These are phyloP conservation scores for Aristolochia californica DNA, from an alignment of 164 flowering plant genomes.

Conservation along the genomic window DNA sequence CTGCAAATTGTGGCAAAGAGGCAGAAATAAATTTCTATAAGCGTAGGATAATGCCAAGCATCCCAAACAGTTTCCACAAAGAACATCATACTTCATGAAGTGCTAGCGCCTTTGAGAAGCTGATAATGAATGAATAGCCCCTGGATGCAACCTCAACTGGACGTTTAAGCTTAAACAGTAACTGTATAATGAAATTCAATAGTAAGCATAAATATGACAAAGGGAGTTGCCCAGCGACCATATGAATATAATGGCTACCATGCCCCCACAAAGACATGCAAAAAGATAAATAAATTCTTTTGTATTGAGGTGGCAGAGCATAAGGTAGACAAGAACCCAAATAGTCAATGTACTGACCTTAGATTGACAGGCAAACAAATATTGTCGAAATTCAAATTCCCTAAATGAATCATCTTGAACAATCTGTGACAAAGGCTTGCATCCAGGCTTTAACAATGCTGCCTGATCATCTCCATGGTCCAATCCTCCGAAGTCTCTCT, in stretches of 20 bases:
- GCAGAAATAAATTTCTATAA: neutral
- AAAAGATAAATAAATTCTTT: neutral
- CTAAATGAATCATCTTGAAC: conserved; percentile 94
- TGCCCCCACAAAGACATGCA: neutral
- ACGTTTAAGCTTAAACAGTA: conserved; percentile 76
- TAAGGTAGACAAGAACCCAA: neutral
- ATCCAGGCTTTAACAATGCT: conserved; percentile 62
- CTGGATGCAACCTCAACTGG: conserved; percentile 91
- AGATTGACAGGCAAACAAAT: conserved; percentile 90
- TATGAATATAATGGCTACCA: neutral
- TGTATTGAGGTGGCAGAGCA: neutral
- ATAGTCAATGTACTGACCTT: conserved; percentile 41
- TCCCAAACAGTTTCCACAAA: neutral
- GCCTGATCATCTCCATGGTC: conserved; percentile 89
- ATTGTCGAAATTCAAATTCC: conserved; percentile 96
- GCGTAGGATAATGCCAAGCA: neutral
- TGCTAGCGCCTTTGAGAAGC: conserved; percentile 79
- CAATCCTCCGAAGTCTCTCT: conserved; percentile 77
- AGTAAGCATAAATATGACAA: neutral
- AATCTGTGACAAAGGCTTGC: conserved; percentile 64
- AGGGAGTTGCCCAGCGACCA: neutral
- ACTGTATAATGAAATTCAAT: conserved; percentile 33
- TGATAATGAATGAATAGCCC: conserved; percentile 78
- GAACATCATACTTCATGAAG: conserved; percentile 52
- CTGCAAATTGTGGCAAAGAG: conserved; percentile 27